Evolutionary conservation across 306 rosid species (phyloP), one percentile per base, ranked within the genome.

Genomic region (Carpinus fangiana): DNA sequence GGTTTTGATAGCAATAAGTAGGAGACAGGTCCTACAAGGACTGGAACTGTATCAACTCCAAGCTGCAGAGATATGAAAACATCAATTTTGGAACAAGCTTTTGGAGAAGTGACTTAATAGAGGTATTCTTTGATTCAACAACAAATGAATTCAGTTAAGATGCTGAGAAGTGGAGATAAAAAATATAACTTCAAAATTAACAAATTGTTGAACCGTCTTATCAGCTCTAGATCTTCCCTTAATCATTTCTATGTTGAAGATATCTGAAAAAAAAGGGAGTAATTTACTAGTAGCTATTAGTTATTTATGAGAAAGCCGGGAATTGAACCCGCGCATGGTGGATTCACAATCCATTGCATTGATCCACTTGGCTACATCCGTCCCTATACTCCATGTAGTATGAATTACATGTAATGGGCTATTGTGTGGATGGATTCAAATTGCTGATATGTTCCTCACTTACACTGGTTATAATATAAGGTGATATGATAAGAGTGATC

Each of bases 1-100:
- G 93, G 92, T 85, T 93, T 93, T 31, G 96, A 90, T 50, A 93
- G 88, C 90, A 93, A 83, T 86, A 93, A 83, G 87, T 86, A 93
- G 8, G 97, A 93, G 47, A 93, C 91, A 47, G 97, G 97, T 21
- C 97, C 97, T 54, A 93, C 78, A 72, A 93, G 93, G 62, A 93
- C 93, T 14, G 96, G 97, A 66, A 90, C 80, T 0, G 96, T 93
- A 72, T 89, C 87, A 72, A 93, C 56, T 85, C 97, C 93, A 55
- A 89, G 89, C 97, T 93, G 91, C 87, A 81, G 12, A 20, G 55
- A 13, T 57, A 31, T 46, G 21, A 70, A 45, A 76, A 69, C 13
- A 18, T 41, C 36, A 20, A 11, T 70, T 50, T 70, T 70, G 28
- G 45, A 67, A 67, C 34, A 11, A 62, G 8, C 5, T n/a, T 28